Evolutionary conservation across 2,329 filamentous ascomycete genomes (phyloP).

Genomic region (Eurotiales sp.): DNA sequence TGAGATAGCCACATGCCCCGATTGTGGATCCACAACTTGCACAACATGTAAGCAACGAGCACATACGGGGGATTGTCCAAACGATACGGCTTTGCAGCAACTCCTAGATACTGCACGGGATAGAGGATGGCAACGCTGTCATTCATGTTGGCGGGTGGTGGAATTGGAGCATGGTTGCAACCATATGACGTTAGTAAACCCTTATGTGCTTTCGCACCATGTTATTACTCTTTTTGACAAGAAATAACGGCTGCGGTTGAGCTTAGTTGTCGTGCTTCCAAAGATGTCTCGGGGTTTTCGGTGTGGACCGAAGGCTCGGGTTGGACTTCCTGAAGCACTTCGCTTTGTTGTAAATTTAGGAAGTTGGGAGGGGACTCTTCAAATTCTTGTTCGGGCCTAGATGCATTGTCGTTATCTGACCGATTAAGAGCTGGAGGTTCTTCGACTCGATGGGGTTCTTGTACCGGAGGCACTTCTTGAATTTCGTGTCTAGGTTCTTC

Average conservation of each 20-base stretch:
- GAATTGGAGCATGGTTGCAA: slow-evolving; percentile 52
- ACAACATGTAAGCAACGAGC: slow-evolving; percentile 45
- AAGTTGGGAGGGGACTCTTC: too few species aligned
- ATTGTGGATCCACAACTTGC: slow-evolving; percentile 48
- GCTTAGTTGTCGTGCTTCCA: slow-evolving; percentile 36
- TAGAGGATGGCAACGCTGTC: slow-evolving; percentile 53
- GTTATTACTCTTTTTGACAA: neutral
- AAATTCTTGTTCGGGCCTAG: too few species aligned
- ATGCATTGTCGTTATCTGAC: too few species aligned
- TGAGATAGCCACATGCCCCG: slow-evolving; percentile 39
- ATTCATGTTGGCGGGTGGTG: slow-evolving; percentile 44
- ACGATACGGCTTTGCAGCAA: slow-evolving; percentile 40
- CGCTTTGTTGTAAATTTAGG: too few species aligned
- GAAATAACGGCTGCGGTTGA: slow-evolving; percentile 35
- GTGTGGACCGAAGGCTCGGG: too few species aligned
- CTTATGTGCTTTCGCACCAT: neutral
- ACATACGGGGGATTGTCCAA: slow-evolving; percentile 49
- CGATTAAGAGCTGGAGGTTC: too few species aligned
- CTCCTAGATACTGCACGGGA: slow-evolving; percentile 40
- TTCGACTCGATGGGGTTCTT: too few species aligned
- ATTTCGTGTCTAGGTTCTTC: too few species aligned
- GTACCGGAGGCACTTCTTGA: too few species aligned
- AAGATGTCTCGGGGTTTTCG: too few species aligned
- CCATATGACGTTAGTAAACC: slow-evolving; percentile 53
- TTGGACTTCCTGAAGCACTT: too few species aligned